These are phyloP conservation scores for Talaromyces ruber DNA, from an alignment of 495 filamentous ascomycete genomes.

Conservation along the genomic window DNA sequence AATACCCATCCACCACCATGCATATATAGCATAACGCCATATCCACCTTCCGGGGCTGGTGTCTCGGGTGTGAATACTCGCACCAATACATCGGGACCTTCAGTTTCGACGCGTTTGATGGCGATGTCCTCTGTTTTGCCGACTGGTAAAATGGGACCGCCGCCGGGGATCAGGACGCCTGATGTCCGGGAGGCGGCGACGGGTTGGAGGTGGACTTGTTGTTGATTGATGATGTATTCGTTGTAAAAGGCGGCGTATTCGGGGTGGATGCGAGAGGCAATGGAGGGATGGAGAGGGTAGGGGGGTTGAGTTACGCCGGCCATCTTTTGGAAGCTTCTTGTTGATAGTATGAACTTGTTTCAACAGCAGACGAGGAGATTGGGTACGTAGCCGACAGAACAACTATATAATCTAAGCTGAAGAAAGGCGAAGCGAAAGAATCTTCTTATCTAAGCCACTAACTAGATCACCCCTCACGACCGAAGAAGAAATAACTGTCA, in stretches of 20 bases:
- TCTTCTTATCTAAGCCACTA: not conserved
- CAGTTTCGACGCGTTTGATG: slow-evolving; percentile 35
- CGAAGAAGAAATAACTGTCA: not conserved
- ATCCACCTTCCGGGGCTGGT: slow-evolving; percentile 33
- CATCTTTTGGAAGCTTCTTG: slow-evolving; percentile 12
- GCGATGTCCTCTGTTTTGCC: slow-evolving; percentile 39
- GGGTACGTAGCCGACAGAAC: not conserved
- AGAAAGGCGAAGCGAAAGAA: too few relatives aligned
- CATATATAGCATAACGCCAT: slow-evolving; percentile 49
- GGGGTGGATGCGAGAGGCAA: slow-evolving; percentile 36
- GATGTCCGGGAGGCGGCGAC: slow-evolving; percentile 42
- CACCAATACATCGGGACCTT: slow-evolving; percentile 36
- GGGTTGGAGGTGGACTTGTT: slow-evolving; percentile 44
- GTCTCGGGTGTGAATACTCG: slow-evolving; percentile 42
- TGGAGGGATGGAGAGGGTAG: slow-evolving; percentile 45
- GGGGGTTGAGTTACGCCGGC: slow-evolving; percentile 33
- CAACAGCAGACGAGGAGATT: not conserved
- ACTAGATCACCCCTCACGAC: not conserved
- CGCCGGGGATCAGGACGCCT: slow-evolving; percentile 46
- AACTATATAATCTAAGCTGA: not conserved
- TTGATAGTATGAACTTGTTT: not conserved
- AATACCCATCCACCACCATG: slow-evolving; percentile 55
- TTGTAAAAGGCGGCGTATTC: slow-evolving; percentile 50
- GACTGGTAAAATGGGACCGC: slow-evolving; percentile 40
- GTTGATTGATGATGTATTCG: slow-evolving; percentile 38